A percentile compares a stretch with the other conserved stretches of the same genome.
phyloP scores from a whole-genome alignment of 441 rosid species.

The Pelargonium citronellum region DNA sequence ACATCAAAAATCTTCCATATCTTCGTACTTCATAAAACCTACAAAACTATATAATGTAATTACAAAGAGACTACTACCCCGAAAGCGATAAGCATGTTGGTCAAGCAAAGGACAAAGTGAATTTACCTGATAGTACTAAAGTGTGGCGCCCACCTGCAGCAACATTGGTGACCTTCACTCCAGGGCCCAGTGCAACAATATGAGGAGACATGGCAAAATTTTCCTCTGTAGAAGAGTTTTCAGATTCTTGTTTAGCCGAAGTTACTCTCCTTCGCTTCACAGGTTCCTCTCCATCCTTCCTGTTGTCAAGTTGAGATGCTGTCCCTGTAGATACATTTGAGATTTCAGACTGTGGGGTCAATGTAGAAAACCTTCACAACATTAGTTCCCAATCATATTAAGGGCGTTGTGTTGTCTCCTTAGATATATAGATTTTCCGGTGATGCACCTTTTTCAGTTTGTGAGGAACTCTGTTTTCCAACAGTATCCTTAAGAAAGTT shows the following conservation, averaged over 20 bases:
- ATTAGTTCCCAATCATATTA: conserved; percentile 15
- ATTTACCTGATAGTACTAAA: conserved; percentile 77
- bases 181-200: conserved; percentile 63
- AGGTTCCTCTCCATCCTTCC: conserved; percentile 52
- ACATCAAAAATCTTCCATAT: conserved; percentile 25
- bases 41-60: conserved; percentile 6
- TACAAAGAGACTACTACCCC: conserved; percentile 28
- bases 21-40: conserved; percentile 18
- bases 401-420: conserved; percentile 12
- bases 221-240: conserved; percentile 65
- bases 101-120: conserved; percentile 24
- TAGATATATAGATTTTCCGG: conserved; percentile 9
- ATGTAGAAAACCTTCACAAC: conserved; percentile 29
- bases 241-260: conserved; percentile 71
- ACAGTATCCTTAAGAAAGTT: conserved; percentile 41
- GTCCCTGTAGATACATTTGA: conserved; percentile 45
- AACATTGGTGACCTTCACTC: conserved; percentile 66
- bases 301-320: conserved; percentile 37
- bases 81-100: conserved; percentile 27
- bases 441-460: conserved; percentile 60
- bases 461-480: conserved; percentile 54
- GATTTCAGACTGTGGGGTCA: conserved; percentile 49
- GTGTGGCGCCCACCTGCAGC: conserved; percentile 99
- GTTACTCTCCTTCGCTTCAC: conserved; percentile 68
- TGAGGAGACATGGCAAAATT: conserved; percentile 55